These are phyloP conservation scores for Colletotrichum sp. DNA, from an alignment of 2,329 filamentous ascomycete genomes.

Conservation along the genomic window DNA sequence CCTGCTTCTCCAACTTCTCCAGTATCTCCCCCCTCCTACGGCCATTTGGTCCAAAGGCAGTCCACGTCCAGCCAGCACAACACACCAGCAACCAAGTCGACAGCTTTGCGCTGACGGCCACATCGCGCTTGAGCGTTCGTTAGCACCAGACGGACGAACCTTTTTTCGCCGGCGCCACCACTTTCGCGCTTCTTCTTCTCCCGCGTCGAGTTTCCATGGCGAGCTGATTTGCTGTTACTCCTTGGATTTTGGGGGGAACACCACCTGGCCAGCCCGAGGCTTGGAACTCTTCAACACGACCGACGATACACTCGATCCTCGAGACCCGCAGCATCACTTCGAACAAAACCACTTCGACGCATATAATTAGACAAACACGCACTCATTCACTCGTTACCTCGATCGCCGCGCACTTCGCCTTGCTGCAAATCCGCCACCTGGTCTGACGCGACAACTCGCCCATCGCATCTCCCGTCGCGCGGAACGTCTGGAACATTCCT, in stretches of 20 bases:
- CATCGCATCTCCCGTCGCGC: slow-evolving; percentile 9
- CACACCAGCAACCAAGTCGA: not conserved
- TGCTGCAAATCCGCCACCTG: not conserved
- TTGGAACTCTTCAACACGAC: not conserved
- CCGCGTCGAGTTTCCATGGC: slow-evolving; percentile 1
- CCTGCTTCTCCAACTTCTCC: not conserved
- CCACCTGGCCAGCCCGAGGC: not conserved
- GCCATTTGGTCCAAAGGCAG: not conserved
- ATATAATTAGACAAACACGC: not conserved
- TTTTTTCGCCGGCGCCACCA: slow-evolving; percentile 16
- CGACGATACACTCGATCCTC: not conserved
- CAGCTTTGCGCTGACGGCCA: slow-evolving; percentile 17
- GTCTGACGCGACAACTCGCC: not conserved
- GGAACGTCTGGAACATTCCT: slow-evolving; percentile 23
- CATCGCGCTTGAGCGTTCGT: slow-evolving; percentile 9
- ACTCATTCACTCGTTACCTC: slow-evolving; percentile 5
- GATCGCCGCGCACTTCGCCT: not conserved
- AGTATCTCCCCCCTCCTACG: not conserved
- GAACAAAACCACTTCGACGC: not conserved
- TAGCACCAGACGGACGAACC: slow-evolving; percentile 15
- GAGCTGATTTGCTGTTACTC: slow-evolving; percentile 10
- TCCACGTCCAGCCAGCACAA: not conserved
- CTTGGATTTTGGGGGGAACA: slow-evolving; percentile 8
- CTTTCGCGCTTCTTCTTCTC: slow-evolving; percentile 7
- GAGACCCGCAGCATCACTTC: not conserved